A percentile compares a stretch with the other conserved stretches of the same genome.
These are phyloP conservation scores for Rhodosporidiobolus sp. DNA, from an alignment of 768 basidiomycete species.

Conservation along the genomic window DNA sequence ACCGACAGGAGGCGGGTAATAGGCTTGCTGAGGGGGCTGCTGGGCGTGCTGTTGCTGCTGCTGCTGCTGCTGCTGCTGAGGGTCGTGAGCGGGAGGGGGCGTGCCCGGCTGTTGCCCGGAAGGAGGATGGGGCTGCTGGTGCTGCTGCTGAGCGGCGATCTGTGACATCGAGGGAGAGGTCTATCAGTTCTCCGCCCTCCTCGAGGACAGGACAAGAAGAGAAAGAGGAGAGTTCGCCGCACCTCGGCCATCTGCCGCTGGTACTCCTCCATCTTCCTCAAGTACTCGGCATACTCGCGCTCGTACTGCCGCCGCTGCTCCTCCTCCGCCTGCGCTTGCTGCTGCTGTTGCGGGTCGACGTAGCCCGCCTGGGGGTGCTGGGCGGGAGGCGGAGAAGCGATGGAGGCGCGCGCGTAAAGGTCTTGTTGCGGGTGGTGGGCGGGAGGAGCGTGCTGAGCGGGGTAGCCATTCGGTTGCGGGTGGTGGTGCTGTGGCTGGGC, in stretches of 20 bases:
- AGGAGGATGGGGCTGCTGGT: background rate
- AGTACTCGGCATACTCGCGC: constrained; percentile 26
- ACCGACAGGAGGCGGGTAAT: too few species aligned
- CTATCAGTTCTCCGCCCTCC: background rate
- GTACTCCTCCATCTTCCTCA: constrained; percentile 25
- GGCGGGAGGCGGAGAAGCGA: constrained; percentile 43
- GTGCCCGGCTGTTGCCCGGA: too few species aligned
- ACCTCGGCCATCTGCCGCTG: constrained; percentile 17
- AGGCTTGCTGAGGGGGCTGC: background rate
- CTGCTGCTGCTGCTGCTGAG: background rate
- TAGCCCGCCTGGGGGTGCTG: constrained; percentile 45
- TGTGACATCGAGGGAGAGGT: background rate
- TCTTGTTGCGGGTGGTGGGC: constrained; percentile 44
- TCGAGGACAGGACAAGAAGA: background rate
- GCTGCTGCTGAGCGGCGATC: constrained; percentile 2
- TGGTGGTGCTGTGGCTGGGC: constrained; percentile 35
- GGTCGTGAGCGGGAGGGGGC: background rate
- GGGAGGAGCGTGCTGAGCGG: constrained; percentile 49
- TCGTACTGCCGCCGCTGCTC: constrained; percentile 34
- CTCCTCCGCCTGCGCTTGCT: constrained; percentile 32
- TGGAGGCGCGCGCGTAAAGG: constrained; percentile 20
- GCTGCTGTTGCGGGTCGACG: constrained; percentile 30
- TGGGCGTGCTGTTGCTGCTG: background rate
- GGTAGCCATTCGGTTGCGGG: constrained; percentile 38
- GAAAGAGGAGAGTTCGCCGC: background rate